Evolutionary conservation across 2,329 filamentous ascomycete species (phyloP), one percentile per base, ranked within the genome.

Genomic region (Fusarium poae): DNA sequence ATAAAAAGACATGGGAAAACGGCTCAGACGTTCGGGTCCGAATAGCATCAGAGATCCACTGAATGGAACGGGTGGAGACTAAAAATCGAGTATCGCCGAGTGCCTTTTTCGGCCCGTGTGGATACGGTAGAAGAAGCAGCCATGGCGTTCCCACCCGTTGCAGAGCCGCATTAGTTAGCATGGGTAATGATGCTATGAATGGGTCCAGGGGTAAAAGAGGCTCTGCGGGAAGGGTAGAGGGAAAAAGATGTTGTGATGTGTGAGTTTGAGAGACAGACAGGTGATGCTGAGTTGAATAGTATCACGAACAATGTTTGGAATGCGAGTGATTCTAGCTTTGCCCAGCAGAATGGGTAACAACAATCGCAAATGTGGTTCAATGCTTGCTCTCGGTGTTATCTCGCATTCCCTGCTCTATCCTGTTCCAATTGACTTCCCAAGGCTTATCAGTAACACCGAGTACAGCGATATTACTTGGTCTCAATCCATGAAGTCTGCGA

Each of bases 151-250:
- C 49, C 55, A 57, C 29, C 63, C 62, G 62, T 66, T 45, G 50
- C 63, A 66, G 63, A 66, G 63, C 63, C 63, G 62, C 63, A 66
- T 67, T 56, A 59, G 40, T 67, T 56, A 60, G 21, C 62, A 65
- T 57, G 60, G 53, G 18, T 18, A 20, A 44, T 55, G 53, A 40
- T 50, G 39, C 7, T 45, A 49, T 39, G 34, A 6, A 27, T 35
- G 59, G 54, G 44, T 39, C 54, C 62, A 66, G 62, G 63, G 62
- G 63, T 56, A 56, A 61, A 44, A 30, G 56, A 50, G 62, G 62
- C 39, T 66, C 45, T 66, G 54, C 53, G 59, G 59, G 57, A 59
- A 59, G 27, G 52, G 56, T 35, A 37, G 37, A 51, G 13, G 16
- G 30, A 4, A 30, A 23, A 23, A 27, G 10, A 6, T 50, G 18